Base-by-base conservation (phyloP, 495 filamentous ascomycete genomes). In the Penicillium silybi region DNA sequence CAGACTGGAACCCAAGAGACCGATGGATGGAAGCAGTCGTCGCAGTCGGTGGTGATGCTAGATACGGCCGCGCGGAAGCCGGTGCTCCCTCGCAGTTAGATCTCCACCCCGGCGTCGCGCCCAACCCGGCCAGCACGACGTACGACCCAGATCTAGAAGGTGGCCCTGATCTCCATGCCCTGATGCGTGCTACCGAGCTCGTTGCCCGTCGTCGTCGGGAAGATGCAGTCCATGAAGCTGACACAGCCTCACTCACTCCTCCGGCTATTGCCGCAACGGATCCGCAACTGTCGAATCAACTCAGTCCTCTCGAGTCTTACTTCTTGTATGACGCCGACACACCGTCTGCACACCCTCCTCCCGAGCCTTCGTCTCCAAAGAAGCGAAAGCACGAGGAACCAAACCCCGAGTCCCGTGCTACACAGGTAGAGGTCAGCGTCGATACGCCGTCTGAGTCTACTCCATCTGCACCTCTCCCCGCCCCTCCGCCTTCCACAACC, bases 161-260 rank as follows among this genome's bases (percentile, higher is more conserved):
- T 38, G 90, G 93, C 49, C 80, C 84, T 1, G 86, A 91, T 75
- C 81, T 85, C 15, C 93, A 98, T 62, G 82, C 89, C 6, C 79
- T 88, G 11, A 84, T 97, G 79, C 79, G 95, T 44, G 90, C 84
- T n/a, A 87, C 93, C 52, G 90, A 84, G 51, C 86, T 97, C 71
- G 83, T 97, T 50, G 88, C 90, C 2, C 82, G 83, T 53, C 88
- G 86, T 61, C 62, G 86, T 32, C 66, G 70, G 29, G 61, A 64
- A 22, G 63, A 63, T 13, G 46, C 53, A 16, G 39, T 44, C 2
- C 25, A 49, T 6, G 42, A 44, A 3, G 46, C 19, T 16, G 47
- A 40, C 18, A 39, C 15, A 8, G 55, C 37, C 0, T 34, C 29
- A 2, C 22, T 22, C 6, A 4, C 32, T 8, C 39, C 16, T 22